These are phyloP conservation scores for Petunia axillaris DNA, from an alignment of 257 asterid species.

Conservation along the genomic window DNA sequence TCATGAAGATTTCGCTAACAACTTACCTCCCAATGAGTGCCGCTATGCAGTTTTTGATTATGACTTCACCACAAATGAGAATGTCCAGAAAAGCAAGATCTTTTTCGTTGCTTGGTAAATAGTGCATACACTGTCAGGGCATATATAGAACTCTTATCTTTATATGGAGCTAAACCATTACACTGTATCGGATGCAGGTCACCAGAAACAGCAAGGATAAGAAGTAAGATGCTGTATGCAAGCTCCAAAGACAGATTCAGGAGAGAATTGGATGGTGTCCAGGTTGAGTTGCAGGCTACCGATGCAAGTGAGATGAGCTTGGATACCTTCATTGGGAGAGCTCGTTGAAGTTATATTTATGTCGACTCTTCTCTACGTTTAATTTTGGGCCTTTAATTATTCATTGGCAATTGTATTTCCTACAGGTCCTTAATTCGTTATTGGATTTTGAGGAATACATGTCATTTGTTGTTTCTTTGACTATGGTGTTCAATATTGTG, in stretches of 20 bases:
- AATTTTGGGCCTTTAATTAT: not conserved
- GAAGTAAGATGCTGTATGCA: constrained; percentile 25
- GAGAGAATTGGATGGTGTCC: constrained; percentile 29
- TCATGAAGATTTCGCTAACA: constrained; percentile 4
- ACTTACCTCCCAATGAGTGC: not conserved
- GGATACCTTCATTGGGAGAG: constrained; percentile 16
- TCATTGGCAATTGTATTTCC: not conserved
- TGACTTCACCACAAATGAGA: constrained; percentile 23
- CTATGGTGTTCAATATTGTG: not conserved
- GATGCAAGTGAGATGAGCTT: constrained; percentile 23
- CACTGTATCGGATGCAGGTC: not conserved
- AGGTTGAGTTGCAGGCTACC: constrained; percentile 22
- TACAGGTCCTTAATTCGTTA: not conserved
- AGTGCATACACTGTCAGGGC: not conserved
- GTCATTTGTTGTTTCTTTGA: not conserved
- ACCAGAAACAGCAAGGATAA: constrained; percentile 23
- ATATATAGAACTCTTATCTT: not conserved
- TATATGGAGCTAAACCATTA: not conserved
- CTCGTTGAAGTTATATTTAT: not conserved
- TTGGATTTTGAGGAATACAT: not conserved
- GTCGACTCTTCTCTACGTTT: not conserved
- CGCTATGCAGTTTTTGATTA: constrained; percentile 26
- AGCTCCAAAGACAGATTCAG: constrained; percentile 26
- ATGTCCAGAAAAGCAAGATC: constrained; percentile 22
- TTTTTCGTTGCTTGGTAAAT: constrained; percentile 14